Percentiles rank a stretch among this genome's conserved stretches.
Conservation (phyloP, 441 rosid species). For the Euphorbia schlechtendalii region DNA sequence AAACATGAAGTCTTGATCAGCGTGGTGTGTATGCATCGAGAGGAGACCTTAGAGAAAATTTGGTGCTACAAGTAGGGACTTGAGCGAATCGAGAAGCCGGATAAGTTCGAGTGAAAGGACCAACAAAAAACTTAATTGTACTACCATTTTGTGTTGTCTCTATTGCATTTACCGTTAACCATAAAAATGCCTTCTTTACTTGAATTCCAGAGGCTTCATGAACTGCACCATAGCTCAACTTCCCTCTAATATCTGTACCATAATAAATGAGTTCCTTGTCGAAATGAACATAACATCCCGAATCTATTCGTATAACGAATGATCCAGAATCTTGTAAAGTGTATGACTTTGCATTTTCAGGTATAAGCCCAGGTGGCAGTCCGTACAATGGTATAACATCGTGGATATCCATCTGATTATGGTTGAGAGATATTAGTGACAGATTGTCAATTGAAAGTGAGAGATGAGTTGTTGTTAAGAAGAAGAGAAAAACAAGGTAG, state of each 20-base stretch:
- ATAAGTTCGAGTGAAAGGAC: conserved; percentile 65
- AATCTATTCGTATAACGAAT: conserved; percentile 40
- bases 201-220: conserved; percentile 62
- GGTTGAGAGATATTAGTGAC: not conserved
- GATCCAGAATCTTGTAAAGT: conserved; percentile 45
- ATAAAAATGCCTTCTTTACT: conserved; percentile 56
- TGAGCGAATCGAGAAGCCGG: conserved; percentile 56
- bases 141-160: conserved; percentile 58
- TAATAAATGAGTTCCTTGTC: conserved; percentile 63
- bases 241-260: conserved; percentile 54
- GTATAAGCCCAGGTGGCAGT: conserved; percentile 74
- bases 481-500: not conserved
- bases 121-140: conserved; percentile 68
- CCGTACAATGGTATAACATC: conserved; percentile 70
- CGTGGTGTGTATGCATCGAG: not conserved
- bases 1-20: no score
- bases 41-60: conserved; percentile 16
- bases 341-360: conserved; percentile 50
- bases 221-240: conserved; percentile 62
- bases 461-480: not conserved
- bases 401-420: conserved; percentile 39
- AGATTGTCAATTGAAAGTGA: conserved; percentile 15
- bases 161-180: conserved; percentile 72
- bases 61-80: conserved; percentile 56
- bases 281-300: conserved; percentile 54